phyloP scores from a whole-genome alignment of 2,329 filamentous ascomycete species.

The Aureobasidium sp. region DNA sequence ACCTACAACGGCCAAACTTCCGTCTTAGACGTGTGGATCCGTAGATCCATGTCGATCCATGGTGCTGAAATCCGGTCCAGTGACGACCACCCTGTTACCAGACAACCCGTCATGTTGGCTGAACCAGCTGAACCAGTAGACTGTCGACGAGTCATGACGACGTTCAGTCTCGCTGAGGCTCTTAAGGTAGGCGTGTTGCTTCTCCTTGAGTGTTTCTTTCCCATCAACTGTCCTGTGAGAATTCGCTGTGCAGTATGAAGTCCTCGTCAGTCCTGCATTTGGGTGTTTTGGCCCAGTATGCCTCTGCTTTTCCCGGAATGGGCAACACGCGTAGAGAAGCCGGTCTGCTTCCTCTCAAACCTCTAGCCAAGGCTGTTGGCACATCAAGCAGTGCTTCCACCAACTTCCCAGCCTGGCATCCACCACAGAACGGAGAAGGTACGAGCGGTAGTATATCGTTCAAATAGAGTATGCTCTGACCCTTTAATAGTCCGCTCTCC shows the following conservation, averaged over 20 bases:
- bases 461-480: slow-evolving; percentile 13
- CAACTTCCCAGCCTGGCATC: slow-evolving; percentile 10
- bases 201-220: neutral
- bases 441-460: neutral
- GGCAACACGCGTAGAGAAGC: neutral
- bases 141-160: neutral
- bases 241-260: neutral
- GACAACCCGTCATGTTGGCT: neutral
- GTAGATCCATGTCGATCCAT: slow-evolving; percentile 6
- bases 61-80: neutral
- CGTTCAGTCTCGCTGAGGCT: neutral
- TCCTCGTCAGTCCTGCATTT: neutral
- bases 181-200: neutral
- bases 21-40: neutral
- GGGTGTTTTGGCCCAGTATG: neutral
- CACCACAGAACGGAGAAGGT: slow-evolving; percentile 5
- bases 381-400: neutral
- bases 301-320: slow-evolving; percentile 10
- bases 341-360: neutral
- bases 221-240: neutral
- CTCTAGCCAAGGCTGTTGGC: neutral
- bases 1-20: neutral
- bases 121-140: neutral
- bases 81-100: neutral
- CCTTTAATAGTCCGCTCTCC: slow-evolving; percentile 20